These are phyloP conservation scores for Blastomyces silverae DNA, from an alignment of 2,329 filamentous ascomycete species.

Conservation along the genomic window DNA sequence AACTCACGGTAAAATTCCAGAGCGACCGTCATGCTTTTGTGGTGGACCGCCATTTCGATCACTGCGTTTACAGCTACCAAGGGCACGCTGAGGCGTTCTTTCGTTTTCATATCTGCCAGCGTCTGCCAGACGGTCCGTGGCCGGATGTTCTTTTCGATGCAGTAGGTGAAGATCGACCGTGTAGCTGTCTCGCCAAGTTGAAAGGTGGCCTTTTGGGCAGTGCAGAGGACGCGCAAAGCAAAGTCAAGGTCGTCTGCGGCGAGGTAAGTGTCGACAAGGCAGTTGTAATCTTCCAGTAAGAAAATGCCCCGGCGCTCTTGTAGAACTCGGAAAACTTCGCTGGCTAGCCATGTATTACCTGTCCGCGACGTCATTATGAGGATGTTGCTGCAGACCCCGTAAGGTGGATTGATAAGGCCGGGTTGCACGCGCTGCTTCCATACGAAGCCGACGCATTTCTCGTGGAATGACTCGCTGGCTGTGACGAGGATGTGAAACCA, in stretches of 20 bases:
- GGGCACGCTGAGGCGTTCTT: conserved; percentile 46
- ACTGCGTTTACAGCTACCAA: conserved; percentile 42
- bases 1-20: conserved; percentile 57
- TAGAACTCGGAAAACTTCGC: conserved; percentile 62
- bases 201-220: conserved; percentile 62
- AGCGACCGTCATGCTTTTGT: conserved; percentile 44
- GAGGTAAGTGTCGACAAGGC: conserved; percentile 65
- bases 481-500: conserved; percentile 69
- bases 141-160: conserved; percentile 39
- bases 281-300: conserved; percentile 67
- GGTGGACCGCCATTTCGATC: conserved; percentile 47
- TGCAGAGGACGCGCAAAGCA: conserved; percentile 62
- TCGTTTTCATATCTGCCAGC: conserved; percentile 50
- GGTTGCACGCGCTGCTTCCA: conserved; percentile 63
- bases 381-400: conserved; percentile 60
- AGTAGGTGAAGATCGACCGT: conserved; percentile 56
- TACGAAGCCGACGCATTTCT: conserved; percentile 58
- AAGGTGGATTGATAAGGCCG: conserved; percentile 54
- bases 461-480: conserved; percentile 58
- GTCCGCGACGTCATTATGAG: conserved; percentile 64
- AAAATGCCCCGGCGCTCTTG: conserved; percentile 51
- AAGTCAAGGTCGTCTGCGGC: conserved; percentile 54
- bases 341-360: conserved; percentile 62
- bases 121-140: conserved; percentile 49
- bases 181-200: conserved; percentile 55